Evolutionary conservation across 495 filamentous ascomycete genomes (phyloP), one percentile per base, ranked within the genome.

Genomic region (Hyaloscypha variabilis): DNA sequence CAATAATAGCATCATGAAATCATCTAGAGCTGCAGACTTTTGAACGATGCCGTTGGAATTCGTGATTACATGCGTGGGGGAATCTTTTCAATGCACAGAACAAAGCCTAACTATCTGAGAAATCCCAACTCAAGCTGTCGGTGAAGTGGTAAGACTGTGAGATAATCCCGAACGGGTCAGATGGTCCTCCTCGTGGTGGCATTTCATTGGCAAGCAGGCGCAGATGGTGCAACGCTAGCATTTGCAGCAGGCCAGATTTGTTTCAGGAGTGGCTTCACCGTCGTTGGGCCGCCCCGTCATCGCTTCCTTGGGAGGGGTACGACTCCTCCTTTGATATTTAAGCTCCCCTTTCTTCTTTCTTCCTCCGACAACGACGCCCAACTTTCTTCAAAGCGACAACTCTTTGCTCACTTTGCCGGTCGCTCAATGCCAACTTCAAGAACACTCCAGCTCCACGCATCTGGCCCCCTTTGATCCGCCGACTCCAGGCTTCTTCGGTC

Each of bases 121-220:
- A 46, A 46, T 46, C 39, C 10, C 39, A 46, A 46, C 10, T 46
- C 39, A 46, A 17, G 39, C 14, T 46, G 6, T 21, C 57, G 49
- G 42, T 31, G 49, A 54, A 61, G 63, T 60, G 56, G 61, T 68
- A 54, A 68, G 55, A 17, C 60, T 64, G 57, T 57, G 19, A 58
- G 53, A 6, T 55, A 17, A n/a, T 57, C 56, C 34, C n/a, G 46
- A 65, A 66, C 49, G 69, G 69, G 63, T 68, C 63, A 64, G 49
- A 66, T 60, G 54, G 31, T 31, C 29, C 58, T 31, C 29, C 58
- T 69, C 70, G 70, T 72, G 70, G 67, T 66, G 53, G 5, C 3
- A 24, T 54, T 36, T 66, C 51, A 69, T 72, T 69, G 70, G 70
- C 30, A 30, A 23, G 2, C 30, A 39, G 29, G n/a, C 14, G 28